Conservation (phyloP, 2,329 filamentous ascomycete species). For the Fusarium sp. region DNA sequence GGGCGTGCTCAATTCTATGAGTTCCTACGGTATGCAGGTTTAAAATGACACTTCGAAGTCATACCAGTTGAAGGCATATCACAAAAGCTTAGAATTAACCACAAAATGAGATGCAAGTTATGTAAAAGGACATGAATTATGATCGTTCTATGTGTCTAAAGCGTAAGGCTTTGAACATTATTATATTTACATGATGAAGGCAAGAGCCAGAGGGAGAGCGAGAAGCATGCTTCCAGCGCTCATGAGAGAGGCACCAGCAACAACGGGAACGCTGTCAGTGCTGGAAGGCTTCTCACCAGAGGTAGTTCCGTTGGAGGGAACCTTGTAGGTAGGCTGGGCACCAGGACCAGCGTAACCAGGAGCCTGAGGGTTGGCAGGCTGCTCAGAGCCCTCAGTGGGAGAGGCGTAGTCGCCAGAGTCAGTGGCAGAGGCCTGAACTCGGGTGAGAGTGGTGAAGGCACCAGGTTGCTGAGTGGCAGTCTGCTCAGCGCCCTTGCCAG, state of each 20-base stretch:
- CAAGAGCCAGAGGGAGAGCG: conserved; percentile 29
- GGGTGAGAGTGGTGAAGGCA: conserved; percentile 31
- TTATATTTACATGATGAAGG: conserved; percentile 38
- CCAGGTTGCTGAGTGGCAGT: conserved; percentile 20
- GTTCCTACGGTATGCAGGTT: too few relatives aligned
- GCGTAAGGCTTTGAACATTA: conserved; percentile 35
- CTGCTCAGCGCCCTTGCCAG: conserved; percentile 15
- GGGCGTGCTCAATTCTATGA: too few relatives aligned
- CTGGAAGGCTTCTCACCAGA: conserved; percentile 7
- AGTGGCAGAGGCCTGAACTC: conserved; percentile 32
- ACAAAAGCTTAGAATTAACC: not conserved
- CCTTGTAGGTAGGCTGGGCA: conserved; percentile 30
- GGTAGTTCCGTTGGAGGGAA: conserved; percentile 30
- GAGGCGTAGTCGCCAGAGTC: conserved; percentile 18
- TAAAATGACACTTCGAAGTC: too few relatives aligned
- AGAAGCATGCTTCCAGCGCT: conserved; percentile 30
- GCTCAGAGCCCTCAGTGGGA: conserved; percentile 14
- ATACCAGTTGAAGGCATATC: too few relatives aligned
- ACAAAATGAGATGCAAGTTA: not conserved
- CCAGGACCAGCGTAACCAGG: conserved; percentile 19
- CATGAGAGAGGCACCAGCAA: conserved; percentile 31
- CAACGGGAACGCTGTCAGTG: conserved; percentile 22
- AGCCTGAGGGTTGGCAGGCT: conserved; percentile 12
- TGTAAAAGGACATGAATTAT: conserved; percentile 20
- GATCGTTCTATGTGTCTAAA: conserved; percentile 20